Percentiles rank a stretch among this genome's conserved stretches.
phyloP scores from a whole-genome alignment of 495 filamentous ascomycete genomes.

The Geoglossum glabrum region DNA sequence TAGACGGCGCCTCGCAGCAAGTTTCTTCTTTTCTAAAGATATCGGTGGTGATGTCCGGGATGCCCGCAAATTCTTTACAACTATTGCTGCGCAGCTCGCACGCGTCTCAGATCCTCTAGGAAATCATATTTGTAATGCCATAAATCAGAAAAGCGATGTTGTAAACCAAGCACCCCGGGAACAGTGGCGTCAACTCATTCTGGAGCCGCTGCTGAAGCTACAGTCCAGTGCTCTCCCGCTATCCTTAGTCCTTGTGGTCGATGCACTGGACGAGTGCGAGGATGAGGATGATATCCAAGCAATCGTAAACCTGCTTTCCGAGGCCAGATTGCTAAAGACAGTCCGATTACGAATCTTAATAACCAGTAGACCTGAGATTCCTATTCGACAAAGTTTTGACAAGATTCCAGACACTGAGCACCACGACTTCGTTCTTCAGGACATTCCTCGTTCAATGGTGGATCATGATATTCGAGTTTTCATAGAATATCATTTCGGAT shows the following conservation, averaged over 20 bases:
- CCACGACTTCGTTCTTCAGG: constrained; percentile 1
- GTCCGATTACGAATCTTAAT: constrained; percentile 10
- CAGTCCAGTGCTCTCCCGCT: not conserved
- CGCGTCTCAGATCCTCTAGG: not conserved
- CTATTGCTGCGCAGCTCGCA: not conserved
- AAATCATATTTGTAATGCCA: constrained; percentile 5
- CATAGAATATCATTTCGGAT: not conserved
- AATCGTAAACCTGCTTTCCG: constrained; percentile 10
- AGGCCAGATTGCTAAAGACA: constrained; percentile 6
- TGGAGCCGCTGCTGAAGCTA: constrained; percentile 6
- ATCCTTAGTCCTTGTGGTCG: constrained; percentile 9
- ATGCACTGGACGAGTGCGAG: constrained; percentile 13
- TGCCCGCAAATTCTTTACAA: constrained; percentile 10
- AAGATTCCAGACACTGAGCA: not conserved
- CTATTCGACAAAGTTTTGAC: not conserved
- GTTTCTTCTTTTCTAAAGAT: constrained; percentile 5
- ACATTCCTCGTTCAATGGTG: not conserved
- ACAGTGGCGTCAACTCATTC: constrained; percentile 11
- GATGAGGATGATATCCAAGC: constrained; percentile 9
- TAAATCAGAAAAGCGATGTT: constrained; percentile 5
- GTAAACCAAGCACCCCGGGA: constrained; percentile 4
- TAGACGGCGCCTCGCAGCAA: constrained; percentile 4
- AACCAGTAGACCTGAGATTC: constrained; percentile 7
- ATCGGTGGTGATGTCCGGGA: constrained; percentile 8
- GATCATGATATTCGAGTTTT: not conserved